phyloP scores from a whole-genome alignment of 1,284 basidiomycete genomes.

The Fomitiporia mediterranea region DNA sequence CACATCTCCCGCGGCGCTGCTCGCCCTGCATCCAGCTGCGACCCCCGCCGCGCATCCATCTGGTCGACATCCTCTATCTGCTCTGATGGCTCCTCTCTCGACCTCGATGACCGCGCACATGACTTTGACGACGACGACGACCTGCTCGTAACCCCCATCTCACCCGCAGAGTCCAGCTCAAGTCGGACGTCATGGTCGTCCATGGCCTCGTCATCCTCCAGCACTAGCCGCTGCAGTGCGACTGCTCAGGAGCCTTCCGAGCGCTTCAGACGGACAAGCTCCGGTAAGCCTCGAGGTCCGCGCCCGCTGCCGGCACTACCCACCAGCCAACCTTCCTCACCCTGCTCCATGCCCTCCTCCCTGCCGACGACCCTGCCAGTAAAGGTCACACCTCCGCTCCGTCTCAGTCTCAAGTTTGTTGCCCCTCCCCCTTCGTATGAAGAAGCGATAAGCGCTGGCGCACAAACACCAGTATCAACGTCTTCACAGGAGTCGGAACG shows the following conservation, averaged over 20 bases:
- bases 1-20: neutral
- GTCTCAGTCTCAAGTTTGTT: conserved; percentile 8
- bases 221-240: neutral
- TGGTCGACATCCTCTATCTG: conserved; percentile 18
- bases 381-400: conserved; percentile 7
- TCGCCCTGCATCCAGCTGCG: conserved; percentile 6
- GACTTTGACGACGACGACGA: conserved; percentile 13
- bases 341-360: conserved; percentile 2
- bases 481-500: neutral
- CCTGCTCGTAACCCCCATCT: conserved; percentile 12
- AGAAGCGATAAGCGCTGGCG: conserved; percentile 10
- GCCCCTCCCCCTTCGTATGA: conserved; percentile 14
- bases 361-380: neutral
- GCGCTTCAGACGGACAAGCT: conserved; percentile 4
- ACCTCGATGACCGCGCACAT: conserved; percentile 3
- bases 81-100: conserved; percentile 15
- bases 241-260: neutral
- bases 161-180: conserved; percentile 16
- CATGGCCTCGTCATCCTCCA: conserved; percentile 6
- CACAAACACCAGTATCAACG: neutral
- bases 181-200: conserved; percentile 13
- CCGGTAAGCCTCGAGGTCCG: conserved; percentile 14
- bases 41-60: conserved; percentile 10
- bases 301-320: conserved; percentile 19
- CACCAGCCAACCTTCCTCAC: conserved; percentile 13